A percentile compares a stretch with the other conserved stretches of the same genome.
These are phyloP conservation scores for Daldinia bambusicola DNA, from an alignment of 495 filamentous ascomycete species.

Conservation along the genomic window DNA sequence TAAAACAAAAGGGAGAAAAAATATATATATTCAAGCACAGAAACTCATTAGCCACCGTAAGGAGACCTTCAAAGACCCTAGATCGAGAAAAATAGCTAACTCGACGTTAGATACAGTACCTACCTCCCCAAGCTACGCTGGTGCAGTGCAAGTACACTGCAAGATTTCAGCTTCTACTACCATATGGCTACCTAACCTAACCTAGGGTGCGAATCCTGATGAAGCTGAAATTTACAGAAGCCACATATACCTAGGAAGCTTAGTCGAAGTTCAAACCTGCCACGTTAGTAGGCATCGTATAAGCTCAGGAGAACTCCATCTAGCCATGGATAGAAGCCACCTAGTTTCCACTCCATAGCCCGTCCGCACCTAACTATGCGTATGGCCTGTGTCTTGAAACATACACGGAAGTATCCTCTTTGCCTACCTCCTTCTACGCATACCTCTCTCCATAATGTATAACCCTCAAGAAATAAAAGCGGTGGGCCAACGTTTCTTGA, in stretches of 20 bases:
- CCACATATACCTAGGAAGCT: not conserved
- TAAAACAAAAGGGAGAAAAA: not conserved
- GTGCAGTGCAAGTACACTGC: not conserved
- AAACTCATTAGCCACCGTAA: not conserved
- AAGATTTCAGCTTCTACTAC: not conserved
- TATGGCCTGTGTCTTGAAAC: not conserved
- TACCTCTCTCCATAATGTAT: too few relatives aligned
- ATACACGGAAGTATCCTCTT: too few relatives aligned
- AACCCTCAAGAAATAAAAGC: too few relatives aligned
- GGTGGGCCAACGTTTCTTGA: too few relatives aligned
- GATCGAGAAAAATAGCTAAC: not conserved
- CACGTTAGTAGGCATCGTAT: too few relatives aligned
- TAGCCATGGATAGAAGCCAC: too few relatives aligned
- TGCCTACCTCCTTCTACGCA: too few relatives aligned
- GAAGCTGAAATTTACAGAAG: not conserved
- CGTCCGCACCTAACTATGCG: too few relatives aligned
- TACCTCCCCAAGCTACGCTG: not conserved
- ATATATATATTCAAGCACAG: not conserved
- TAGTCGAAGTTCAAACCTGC: not conserved
- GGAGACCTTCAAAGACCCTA: not conserved
- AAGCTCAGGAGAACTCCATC: too few relatives aligned
- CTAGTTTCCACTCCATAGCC: too few relatives aligned
- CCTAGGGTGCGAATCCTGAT: not conserved
- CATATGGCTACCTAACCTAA: too few relatives aligned
- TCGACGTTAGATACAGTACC: too few relatives aligned